Evolutionary conservation across 495 filamentous ascomycete genomes (phyloP).

Genomic region (Daldinia caldariorum): DNA sequence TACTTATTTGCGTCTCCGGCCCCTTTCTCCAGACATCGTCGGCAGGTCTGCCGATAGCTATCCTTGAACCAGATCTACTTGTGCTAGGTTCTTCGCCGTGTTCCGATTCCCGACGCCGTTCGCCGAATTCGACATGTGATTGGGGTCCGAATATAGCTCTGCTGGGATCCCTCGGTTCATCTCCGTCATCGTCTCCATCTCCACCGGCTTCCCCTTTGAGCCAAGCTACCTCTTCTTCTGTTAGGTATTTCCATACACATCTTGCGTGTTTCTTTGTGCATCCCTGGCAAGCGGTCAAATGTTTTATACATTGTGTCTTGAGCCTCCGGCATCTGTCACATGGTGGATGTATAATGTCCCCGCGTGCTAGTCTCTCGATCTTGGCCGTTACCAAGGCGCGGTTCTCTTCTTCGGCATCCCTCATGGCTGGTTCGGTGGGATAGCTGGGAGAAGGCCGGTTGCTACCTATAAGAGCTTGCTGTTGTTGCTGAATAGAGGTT

Average conservation of each 20-base stretch:
- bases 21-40: conserved; percentile 49
- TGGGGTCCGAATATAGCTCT: conserved; percentile 37
- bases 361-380: conserved; percentile 78
- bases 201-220: conserved; percentile 44
- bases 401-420: conserved; percentile 49
- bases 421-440: conserved; percentile 34
- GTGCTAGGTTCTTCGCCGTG: conserved; percentile 33
- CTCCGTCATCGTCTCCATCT: conserved; percentile 42
- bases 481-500: conserved; percentile 39
- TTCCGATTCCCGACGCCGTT: conserved; percentile 36
- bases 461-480: conserved; percentile 34
- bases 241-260: conserved; percentile 82
- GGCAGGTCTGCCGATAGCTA: conserved; percentile 40
- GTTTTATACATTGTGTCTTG: conserved; percentile 83
- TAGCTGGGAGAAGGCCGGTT: conserved; percentile 47
- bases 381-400: conserved; percentile 74
- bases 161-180: conserved; percentile 38
- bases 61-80: conserved; percentile 37
- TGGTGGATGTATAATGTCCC: conserved; percentile 76
- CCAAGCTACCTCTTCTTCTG: conserved; percentile 69
- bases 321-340: conserved; percentile 85
- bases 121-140: conserved; percentile 32
- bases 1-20: conserved; percentile 26
- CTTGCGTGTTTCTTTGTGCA: conserved; percentile 91
- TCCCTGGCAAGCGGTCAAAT: conserved; percentile 83